Percentiles rank a stretch among this genome's conserved stretches.
phyloP scores from a whole-genome alignment of 2,329 filamentous ascomycete genomes.

The Celoporthe dispersa region DNA sequence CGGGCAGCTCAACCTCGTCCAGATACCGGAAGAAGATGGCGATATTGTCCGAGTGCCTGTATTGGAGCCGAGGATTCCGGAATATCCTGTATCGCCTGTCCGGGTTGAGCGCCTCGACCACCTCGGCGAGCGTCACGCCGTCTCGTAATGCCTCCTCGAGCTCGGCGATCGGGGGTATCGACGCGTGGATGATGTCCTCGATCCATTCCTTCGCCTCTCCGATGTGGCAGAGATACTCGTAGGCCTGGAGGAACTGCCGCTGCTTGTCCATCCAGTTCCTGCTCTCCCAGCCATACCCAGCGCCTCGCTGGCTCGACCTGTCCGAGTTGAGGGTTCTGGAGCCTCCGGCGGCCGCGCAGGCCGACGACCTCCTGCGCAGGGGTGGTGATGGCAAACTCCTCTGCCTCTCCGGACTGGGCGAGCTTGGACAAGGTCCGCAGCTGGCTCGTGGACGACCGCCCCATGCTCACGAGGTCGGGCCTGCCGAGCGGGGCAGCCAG shows the following conservation, averaged over 20 bases:
- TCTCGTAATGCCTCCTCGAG: constrained; percentile 91
- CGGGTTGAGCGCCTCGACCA: constrained; percentile 87
- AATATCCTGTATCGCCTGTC: constrained; percentile 81
- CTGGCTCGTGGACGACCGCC: constrained; percentile 88
- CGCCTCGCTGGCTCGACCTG: constrained; percentile 50
- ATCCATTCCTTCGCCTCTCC: constrained; percentile 99
- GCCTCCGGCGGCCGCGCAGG: constrained; percentile 77
- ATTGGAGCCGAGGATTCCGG: constrained; percentile 82
- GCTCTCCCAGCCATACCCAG: constrained; percentile 73
- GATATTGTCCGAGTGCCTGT: constrained; percentile 96
- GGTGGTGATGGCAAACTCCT: constrained; percentile 80
- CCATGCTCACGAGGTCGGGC: constrained; percentile 79
- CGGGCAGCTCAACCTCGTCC: constrained; percentile 87
- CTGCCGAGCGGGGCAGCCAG: constrained; percentile 57
- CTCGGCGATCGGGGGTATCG: constrained; percentile 90
- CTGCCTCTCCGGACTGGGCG: constrained; percentile 73
- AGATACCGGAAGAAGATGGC: constrained; percentile 94
- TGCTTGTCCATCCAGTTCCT: constrained; percentile 99
- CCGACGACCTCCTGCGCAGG: constrained; percentile 86
- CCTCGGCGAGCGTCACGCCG: constrained; percentile 91
- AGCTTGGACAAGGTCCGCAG: constrained; percentile 85
- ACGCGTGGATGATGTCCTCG: constrained; percentile 81
- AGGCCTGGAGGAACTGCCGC: constrained; percentile 92
- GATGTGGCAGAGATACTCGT: constrained; percentile 98
- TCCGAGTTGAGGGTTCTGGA: constrained; percentile 70